A percentile compares a stretch with the other conserved stretches of the same genome.
phyloP scores from a whole-genome alignment of 257 asterid species.

The Primulina huaijiensis region DNA sequence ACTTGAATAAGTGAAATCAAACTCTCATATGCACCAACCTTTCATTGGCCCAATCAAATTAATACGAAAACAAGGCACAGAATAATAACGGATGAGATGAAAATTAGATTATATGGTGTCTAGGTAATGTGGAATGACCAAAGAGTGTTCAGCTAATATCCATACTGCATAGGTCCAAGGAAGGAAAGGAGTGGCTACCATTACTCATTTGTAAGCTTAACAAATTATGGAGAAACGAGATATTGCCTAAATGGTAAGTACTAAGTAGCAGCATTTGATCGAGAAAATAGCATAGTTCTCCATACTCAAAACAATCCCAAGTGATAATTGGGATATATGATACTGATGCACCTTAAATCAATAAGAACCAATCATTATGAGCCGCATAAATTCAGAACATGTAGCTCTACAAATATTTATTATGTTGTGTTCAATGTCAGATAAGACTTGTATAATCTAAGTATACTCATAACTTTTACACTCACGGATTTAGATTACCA shows the following conservation, averaged over 20 bases:
- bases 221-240: constrained; percentile 3
- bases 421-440: neutral
- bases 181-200: too few species aligned
- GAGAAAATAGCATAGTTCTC: neutral
- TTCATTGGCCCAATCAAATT: neutral
- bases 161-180: too few species aligned
- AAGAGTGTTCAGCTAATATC: too few species aligned
- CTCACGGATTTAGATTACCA: constrained; percentile 15
- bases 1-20: constrained; percentile 24
- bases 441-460: too few species aligned
- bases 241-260: constrained; percentile 2
- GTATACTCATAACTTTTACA: neutral
- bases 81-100: constrained; percentile 6
- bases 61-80: constrained; percentile 10
- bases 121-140: constrained; percentile 13
- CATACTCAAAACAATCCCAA: constrained; percentile 14
- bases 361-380: neutral
- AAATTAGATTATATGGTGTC: constrained; percentile 12
- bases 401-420: constrained; percentile 16
- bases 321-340: constrained; percentile 1
- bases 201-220: too few species aligned
- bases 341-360: constrained; percentile 13
- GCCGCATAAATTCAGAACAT: constrained; percentile 11
- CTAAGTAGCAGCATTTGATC: neutral
- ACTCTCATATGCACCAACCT: constrained; percentile 11